These are phyloP conservation scores for Citrus mangshanensis DNA, from an alignment of 345 rosid genomes.

Conservation along the genomic window DNA sequence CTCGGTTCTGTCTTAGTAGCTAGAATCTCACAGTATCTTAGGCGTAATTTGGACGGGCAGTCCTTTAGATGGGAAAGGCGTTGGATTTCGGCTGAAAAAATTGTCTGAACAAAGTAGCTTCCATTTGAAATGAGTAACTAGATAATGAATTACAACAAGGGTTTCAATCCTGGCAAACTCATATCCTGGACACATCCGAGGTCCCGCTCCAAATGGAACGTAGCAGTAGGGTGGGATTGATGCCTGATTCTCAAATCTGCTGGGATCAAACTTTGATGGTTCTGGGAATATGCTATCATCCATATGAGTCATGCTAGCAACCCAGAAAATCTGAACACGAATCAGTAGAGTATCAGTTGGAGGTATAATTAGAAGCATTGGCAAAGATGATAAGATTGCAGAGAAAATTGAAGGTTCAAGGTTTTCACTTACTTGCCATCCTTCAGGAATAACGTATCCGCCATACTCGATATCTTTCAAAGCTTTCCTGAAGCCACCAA, in stretches of 20 bases:
- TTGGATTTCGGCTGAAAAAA: constrained; percentile 39
- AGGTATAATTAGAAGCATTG: too few species aligned
- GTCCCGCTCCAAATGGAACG: constrained; percentile 48
- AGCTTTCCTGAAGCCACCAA: constrained; percentile 47
- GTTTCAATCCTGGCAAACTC: constrained; percentile 55
- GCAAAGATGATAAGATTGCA: background rate
- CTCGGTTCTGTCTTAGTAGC: background rate
- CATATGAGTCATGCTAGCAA: constrained; percentile 41
- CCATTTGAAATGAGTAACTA: constrained; percentile 49
- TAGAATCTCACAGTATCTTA: background rate
- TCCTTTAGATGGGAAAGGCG: constrained; percentile 47
- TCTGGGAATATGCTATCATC: constrained; percentile 43
- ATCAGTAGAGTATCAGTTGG: background rate
- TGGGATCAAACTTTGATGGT: constrained; percentile 43
- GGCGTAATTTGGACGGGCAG: constrained; percentile 32
- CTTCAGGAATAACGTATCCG: constrained; percentile 46
- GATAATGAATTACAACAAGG: constrained; percentile 39
- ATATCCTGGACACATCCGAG: constrained; percentile 53
- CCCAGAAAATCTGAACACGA: constrained; percentile 43
- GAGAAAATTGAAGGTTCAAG: background rate
- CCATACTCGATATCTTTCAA: constrained; percentile 36
- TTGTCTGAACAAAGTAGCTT: constrained; percentile 32
- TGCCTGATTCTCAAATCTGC: constrained; percentile 41
- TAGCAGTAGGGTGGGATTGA: constrained; percentile 49
- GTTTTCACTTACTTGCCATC: constrained; percentile 45